Conservation (phyloP, 257 asterid species). For the Solanum bulbocastanum region DNA sequence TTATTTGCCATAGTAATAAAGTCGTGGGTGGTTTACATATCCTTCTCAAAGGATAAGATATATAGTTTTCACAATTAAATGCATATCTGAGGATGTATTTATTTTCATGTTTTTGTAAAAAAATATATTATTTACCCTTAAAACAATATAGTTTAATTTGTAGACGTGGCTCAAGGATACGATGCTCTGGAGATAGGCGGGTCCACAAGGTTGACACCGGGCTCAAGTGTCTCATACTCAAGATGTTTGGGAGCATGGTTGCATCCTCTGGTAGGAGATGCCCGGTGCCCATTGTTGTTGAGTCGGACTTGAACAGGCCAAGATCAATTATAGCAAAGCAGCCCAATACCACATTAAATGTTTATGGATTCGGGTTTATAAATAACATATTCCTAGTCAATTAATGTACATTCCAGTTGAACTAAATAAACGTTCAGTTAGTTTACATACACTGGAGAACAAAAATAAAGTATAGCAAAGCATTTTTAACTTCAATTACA, state of each 20-base stretch:
- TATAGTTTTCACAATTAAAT: not conserved
- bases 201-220: not conserved
- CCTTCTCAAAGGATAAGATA: not conserved
- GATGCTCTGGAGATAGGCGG: not conserved
- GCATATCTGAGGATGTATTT: not conserved
- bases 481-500: not conserved
- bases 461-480: not conserved
- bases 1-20: not conserved
- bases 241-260: not conserved
- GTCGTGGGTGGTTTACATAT: not conserved
- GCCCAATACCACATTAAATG: not conserved
- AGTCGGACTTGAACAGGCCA: not conserved
- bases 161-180: not conserved
- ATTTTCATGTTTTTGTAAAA: not conserved
- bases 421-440: not conserved
- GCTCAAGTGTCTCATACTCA: not conserved
- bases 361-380: not conserved
- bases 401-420: not conserved
- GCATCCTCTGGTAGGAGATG: not conserved
- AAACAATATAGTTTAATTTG: not conserved
- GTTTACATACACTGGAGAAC: not conserved
- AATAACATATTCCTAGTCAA: too few relatives aligned
- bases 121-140: not conserved
- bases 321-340: not conserved
- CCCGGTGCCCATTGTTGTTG: not conserved